These are phyloP conservation scores for Epichloe hybrida DNA, from an alignment of 2,329 filamentous ascomycete genomes.

Conservation along the genomic window DNA sequence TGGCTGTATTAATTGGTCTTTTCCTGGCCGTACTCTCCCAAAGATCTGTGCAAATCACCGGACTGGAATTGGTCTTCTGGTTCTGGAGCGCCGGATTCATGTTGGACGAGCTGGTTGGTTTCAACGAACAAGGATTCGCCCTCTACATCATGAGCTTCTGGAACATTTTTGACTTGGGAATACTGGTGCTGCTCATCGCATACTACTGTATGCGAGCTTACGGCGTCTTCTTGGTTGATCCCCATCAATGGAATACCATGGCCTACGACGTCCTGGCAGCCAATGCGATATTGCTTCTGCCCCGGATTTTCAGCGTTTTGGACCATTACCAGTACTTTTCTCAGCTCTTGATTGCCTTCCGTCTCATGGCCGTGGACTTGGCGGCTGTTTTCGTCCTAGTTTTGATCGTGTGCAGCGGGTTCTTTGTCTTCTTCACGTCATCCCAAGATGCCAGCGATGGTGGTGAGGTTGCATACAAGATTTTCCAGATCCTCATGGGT, in stretches of 20 bases:
- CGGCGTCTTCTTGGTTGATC: conserved; percentile 69
- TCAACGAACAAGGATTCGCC: conserved; percentile 92
- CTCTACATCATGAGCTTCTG: conserved; percentile 96
- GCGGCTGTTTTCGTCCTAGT: conserved; percentile 75
- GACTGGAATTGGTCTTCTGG: conserved; percentile 83
- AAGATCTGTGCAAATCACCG: conserved; percentile 67
- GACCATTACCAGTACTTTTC: conserved; percentile 96
- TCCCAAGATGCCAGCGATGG: conserved; percentile 60
- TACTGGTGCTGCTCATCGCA: conserved; percentile 68
- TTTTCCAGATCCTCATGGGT: conserved; percentile 91
- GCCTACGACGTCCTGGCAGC: conserved; percentile 91
- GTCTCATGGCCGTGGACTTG: conserved; percentile 84
- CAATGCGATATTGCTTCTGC: conserved; percentile 79
- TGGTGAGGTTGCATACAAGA: conserved; percentile 67
- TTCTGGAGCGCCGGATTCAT: conserved; percentile 96
- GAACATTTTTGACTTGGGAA: conserved; percentile 91
- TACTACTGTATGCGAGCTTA: conserved; percentile 88
- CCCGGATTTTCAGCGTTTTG: conserved; percentile 80
- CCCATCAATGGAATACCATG: conserved; percentile 62
- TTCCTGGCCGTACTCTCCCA: conserved; percentile 72
- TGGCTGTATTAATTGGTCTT: conserved; percentile 70
- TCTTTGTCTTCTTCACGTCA: conserved; percentile 87
- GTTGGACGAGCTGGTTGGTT: conserved; percentile 89
- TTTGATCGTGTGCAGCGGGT: conserved; percentile 79
- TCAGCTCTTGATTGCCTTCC: conserved; percentile 83